Evolutionary conservation across 768 basidiomycete genomes (phyloP).

Genomic region (Kwoniella mangroviensis): DNA sequence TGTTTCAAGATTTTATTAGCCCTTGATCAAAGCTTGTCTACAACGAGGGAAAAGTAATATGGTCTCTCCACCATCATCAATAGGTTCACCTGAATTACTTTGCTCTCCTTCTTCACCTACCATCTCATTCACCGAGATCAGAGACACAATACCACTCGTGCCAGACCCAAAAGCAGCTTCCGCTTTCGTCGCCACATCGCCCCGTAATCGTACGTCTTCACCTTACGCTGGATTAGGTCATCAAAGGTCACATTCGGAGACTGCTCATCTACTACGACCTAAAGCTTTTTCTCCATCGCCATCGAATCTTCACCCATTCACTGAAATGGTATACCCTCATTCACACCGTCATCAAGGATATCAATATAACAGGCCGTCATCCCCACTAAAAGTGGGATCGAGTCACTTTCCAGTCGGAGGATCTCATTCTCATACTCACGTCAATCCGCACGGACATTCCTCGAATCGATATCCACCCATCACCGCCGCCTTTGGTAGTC

Average conservation of each 20-base stretch:
- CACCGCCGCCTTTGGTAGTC: constrained; percentile 1
- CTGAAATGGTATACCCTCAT: constrained; percentile 13
- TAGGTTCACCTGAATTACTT: constrained; percentile 17
- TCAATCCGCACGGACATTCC: background rate
- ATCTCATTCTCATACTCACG: constrained; percentile 13
- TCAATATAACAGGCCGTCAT: constrained; percentile 7
- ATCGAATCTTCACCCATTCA: constrained; percentile 9
- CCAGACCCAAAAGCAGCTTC: constrained; percentile 15
- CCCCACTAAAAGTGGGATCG: background rate
- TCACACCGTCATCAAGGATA: constrained; percentile 10
- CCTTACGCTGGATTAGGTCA: constrained; percentile 7
- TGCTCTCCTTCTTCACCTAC: constrained; percentile 9
- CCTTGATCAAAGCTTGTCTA: background rate
- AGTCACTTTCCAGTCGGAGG: constrained; percentile 15
- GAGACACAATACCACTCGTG: constrained; percentile 9
- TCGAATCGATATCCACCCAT: constrained; percentile 4
- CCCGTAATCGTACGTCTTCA: constrained; percentile 1
- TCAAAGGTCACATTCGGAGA: constrained; percentile 17
- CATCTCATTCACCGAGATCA: constrained; percentile 1
- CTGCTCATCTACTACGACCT: constrained; percentile 10
- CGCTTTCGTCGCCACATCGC: constrained; percentile 5
- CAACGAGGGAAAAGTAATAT: background rate
- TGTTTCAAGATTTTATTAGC: background rate
- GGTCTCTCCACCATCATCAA: constrained; percentile 11
- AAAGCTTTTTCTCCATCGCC: background rate